Conservation (phyloP, 23 red algal species). For the Gracilaria caudata region DNA sequence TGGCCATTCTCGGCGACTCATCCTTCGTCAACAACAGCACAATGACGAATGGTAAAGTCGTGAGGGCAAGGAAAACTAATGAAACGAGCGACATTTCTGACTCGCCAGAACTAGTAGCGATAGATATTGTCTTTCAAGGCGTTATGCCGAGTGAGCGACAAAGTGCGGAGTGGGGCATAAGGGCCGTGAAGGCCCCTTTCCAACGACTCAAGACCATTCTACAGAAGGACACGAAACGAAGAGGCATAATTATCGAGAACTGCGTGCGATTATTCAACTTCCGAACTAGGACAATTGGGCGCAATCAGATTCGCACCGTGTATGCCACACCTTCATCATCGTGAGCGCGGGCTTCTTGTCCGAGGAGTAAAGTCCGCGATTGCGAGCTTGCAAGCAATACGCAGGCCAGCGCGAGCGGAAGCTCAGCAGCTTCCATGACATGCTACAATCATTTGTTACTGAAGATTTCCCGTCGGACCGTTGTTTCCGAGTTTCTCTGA, state of each 20-base stretch:
- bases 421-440: not conserved
- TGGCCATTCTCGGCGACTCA: conserved; percentile 18
- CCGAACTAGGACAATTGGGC: not conserved
- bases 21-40: conserved; percentile 16
- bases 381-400: not conserved
- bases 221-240: not conserved
- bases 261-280: not conserved
- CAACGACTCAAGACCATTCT: not conserved
- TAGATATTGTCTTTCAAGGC: not conserved
- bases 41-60: conserved; percentile 12
- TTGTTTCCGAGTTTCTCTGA: too few relatives aligned
- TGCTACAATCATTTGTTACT: too few relatives aligned
- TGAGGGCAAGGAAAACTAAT: not conserved
- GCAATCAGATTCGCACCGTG: not conserved
- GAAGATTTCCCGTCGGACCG: too few relatives aligned
- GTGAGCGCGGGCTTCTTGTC: not conserved
- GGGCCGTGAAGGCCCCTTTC: conserved; percentile 13
- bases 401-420: not conserved
- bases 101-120: not conserved
- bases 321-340: not conserved
- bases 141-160: conserved; percentile 34
- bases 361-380: not conserved
- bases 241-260: not conserved
- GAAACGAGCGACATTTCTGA: conserved; percentile 1
- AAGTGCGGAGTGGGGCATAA: conserved; percentile 7